phyloP scores from a whole-genome alignment of 2,329 filamentous ascomycete genomes.

The Phialophora tarda region DNA sequence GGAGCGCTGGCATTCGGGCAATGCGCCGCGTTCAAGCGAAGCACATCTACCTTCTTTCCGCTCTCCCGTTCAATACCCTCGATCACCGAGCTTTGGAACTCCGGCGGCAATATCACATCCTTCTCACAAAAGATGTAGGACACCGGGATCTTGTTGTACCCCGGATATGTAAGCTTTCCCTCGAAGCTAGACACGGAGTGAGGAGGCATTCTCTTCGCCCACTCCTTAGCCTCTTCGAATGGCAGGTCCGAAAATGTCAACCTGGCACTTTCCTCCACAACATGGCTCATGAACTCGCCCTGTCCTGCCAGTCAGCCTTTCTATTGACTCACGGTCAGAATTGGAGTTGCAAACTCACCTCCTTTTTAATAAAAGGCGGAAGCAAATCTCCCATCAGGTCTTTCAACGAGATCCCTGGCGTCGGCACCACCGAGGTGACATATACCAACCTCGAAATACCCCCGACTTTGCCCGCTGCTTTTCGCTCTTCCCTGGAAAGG shows the following conservation, averaged over 20 bases:
- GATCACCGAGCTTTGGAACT: constrained; percentile 44
- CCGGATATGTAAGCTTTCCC: constrained; percentile 43
- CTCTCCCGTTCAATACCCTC: constrained; percentile 42
- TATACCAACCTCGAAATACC: constrained; percentile 41
- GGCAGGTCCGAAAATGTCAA: constrained; percentile 26
- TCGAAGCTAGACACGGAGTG: constrained; percentile 44
- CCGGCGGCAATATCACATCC: constrained; percentile 47
- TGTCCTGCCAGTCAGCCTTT: constrained; percentile 3
- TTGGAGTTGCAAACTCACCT: constrained; percentile 12
- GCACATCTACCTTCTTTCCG: constrained; percentile 45
- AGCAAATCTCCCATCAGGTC: constrained; percentile 20
- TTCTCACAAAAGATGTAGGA: constrained; percentile 50
- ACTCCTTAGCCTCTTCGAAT: constrained; percentile 32
- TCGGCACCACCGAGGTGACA: constrained; percentile 35
- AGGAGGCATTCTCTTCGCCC: constrained; percentile 31
- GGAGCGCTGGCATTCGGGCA: constrained; percentile 40
- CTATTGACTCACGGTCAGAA: not conserved
- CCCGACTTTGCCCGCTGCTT: constrained; percentile 39
- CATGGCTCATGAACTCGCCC: constrained; percentile 29
- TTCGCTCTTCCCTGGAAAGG: constrained; percentile 30
- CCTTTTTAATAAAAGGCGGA: constrained; percentile 18
- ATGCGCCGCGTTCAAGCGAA: constrained; percentile 42
- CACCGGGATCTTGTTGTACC: constrained; percentile 48
- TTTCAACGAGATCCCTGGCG: constrained; percentile 18
- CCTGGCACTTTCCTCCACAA: constrained; percentile 23